Evolutionary conservation across 805 yeast species (phyloP), one percentile per base, ranked within the genome.

Genomic region (Schwanniomyces occidentalis): DNA sequence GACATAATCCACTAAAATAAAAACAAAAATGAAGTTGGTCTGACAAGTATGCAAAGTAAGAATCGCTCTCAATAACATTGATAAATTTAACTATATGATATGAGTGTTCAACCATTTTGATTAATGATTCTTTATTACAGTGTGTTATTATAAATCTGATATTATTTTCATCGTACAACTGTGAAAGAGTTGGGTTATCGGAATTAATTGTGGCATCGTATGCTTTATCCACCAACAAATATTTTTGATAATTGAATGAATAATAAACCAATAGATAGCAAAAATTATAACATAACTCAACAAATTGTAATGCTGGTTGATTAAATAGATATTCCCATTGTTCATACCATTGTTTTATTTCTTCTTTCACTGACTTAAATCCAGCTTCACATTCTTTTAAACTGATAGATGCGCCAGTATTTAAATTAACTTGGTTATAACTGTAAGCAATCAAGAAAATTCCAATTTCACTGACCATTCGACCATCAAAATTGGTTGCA

Each of bases 401-500:
- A 7, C 40, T 31, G 14, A 19, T 19, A 27, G 37, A 24, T 34
- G 46, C 10, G 4, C 31, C 45, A 10, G 42, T 37, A 36, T 54
- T 58, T 16, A 61, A 42, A 33, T 48, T 60, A 8, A 51, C 40
- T 34, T 80, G 82, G 14, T 80, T 61, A 52, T 68, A 82, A 37
- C 75, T 74, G 57, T 82, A 82, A 0, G 80, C 66, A 8, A 78
- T 68, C 12, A 75, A 54, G 35, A 81, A 76, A 8, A 83, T 66
- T 13, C 80, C 74, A 32, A 83, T 77, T 55, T 85, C 95, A 25
- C 88, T 81, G 6, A 84, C 81, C 78, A 85, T 82, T 39, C 93
- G 61, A n/a, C 85, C 87, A 52, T 85, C 95, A 53, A 85, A 85
- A 49, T 83, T 82, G 5, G 89, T 82, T 2, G 89, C 76, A 22